A percentile compares a stretch with the other conserved stretches of the same genome.
Evolutionary conservation across 2,329 filamentous ascomycete genomes (phyloP).

Genomic region (Beauveria sp.): DNA sequence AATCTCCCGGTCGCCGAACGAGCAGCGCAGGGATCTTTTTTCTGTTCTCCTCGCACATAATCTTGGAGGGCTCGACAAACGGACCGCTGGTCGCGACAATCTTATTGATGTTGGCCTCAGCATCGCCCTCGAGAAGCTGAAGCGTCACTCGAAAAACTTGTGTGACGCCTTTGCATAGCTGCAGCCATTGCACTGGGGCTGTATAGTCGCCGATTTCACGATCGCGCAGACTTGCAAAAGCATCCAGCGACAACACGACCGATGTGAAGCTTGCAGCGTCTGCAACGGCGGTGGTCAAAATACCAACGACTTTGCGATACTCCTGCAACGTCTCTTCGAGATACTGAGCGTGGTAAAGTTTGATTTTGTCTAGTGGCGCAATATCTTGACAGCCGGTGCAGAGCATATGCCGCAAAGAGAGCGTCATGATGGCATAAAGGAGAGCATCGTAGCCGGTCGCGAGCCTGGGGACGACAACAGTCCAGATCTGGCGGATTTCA

Average conservation of each 20-base stretch:
- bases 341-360: conserved; percentile 15
- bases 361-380: not conserved
- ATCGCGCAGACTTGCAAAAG: conserved; percentile 16
- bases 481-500: conserved; percentile 16
- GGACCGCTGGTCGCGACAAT: conserved; percentile 12
- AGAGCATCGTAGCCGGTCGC: conserved; percentile 18
- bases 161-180: conserved; percentile 18
- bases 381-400: not conserved
- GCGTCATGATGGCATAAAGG: conserved; percentile 17
- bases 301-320: conserved; percentile 14
- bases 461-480: conserved; percentile 15
- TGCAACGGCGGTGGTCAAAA: conserved; percentile 13
- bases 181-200: conserved; percentile 19
- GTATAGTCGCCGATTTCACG: conserved; percentile 17
- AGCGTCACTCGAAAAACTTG: conserved; percentile 14
- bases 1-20: not conserved
- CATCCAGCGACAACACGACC: conserved; percentile 17
- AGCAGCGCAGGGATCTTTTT: conserved; percentile 14
- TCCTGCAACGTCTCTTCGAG: conserved; percentile 17
- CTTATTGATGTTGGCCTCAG: conserved; percentile 13
- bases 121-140: conserved; percentile 12
- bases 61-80: conserved; percentile 10
- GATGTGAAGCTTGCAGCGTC: conserved; percentile 19
- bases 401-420: conserved; percentile 16
- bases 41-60: conserved; percentile 4